Base-by-base conservation (phyloP, 805 yeast species). In the Ogataea salicorniae region DNA sequence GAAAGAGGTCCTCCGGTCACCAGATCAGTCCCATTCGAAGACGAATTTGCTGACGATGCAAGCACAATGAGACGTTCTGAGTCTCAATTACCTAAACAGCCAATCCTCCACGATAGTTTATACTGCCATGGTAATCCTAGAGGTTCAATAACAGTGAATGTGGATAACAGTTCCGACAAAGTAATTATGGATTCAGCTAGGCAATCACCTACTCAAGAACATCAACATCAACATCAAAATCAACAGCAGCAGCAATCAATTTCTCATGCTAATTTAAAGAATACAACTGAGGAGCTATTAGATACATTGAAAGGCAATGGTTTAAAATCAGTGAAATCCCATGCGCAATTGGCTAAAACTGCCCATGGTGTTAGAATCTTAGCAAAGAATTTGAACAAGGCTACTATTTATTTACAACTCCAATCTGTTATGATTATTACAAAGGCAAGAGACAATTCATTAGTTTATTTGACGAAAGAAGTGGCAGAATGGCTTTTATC, bases 401-500 rank as follows among this genome's bases (percentile, higher is more conserved):
- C 91, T 4, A 83, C 86, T 4, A 81, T 89, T 26, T 82, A 81
- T 56, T 65, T 89, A 18, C 83, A 84, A 46, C 81, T 86, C 17
- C 75, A 76, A 40, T 80, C 87, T 16, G 79, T 89, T 17, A 75
- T 89, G 80, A 79, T 89, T 14, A 90, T 90, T 17, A 89, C 96
- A n/a, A 89, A 89, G 64, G 94, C 95, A 1, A 74, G 95, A 46
- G 97, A 90, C 62, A 83, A 85, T 56, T 81, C 89, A 6, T 68
- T 90, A 45, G 80, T 86, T 6, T 82, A 79, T 58, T 69, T 88
- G 41, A 87, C 96, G 0, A 73, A 92, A 48, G 94, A 87, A 58
- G 71, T 90, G 54, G 83, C 88, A 1, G 88, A 81, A 57, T 90
- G 94, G 92, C 64, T 89, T 29, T 62, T 89, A 37, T 54, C 66